Evolutionary conservation across 768 basidiomycete genomes (phyloP).

Genomic region (Mycena chlorophos): DNA sequence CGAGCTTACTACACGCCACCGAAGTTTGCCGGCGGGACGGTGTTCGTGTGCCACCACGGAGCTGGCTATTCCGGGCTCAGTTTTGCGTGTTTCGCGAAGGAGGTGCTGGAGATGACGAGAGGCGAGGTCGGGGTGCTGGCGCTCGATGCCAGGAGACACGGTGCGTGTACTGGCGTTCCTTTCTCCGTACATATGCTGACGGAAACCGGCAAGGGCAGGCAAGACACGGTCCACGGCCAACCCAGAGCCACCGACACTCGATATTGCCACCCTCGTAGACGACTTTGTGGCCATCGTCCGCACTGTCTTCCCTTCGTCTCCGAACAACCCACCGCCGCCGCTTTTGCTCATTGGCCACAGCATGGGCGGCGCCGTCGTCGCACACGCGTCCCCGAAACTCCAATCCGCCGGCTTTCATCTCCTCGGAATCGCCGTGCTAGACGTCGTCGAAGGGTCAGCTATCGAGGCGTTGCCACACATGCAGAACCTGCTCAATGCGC

Average conservation of each 20-base stretch:
- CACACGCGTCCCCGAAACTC: conserved; percentile 66
- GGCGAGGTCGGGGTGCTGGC: conserved; percentile 82
- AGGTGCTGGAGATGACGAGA: conserved; percentile 56
- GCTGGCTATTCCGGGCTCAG: conserved; percentile 89
- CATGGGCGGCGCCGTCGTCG: conserved; percentile 92
- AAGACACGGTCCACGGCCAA: conserved; percentile 55
- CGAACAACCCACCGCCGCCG: conserved; percentile 6
- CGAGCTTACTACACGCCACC: conserved; percentile 86
- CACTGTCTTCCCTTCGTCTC: conserved; percentile 66
- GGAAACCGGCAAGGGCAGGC: conserved; percentile 40
- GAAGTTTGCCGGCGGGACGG: conserved; percentile 50
- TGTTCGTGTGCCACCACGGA: conserved; percentile 93
- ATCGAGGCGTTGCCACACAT: conserved; percentile 92
- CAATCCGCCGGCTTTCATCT: conserved; percentile 69
- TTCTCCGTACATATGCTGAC: too few species aligned
- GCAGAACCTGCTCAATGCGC: conserved; percentile 80
- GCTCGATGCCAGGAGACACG: conserved; percentile 85
- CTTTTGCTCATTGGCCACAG: conserved; percentile 79
- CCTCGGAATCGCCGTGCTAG: conserved; percentile 77
- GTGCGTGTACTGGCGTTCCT: conserved; percentile 42
- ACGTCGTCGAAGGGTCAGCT: conserved; percentile 92
- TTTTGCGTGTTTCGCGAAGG: conserved; percentile 90
- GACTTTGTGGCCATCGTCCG: conserved; percentile 76
- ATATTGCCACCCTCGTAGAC: conserved; percentile 65
- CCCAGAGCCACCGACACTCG: conserved; percentile 56